A percentile compares a stretch with the other conserved stretches of the same genome.
Conservation (phyloP, 1,284 basidiomycete species). For the Moesziomyces parantarcticus region DNA sequence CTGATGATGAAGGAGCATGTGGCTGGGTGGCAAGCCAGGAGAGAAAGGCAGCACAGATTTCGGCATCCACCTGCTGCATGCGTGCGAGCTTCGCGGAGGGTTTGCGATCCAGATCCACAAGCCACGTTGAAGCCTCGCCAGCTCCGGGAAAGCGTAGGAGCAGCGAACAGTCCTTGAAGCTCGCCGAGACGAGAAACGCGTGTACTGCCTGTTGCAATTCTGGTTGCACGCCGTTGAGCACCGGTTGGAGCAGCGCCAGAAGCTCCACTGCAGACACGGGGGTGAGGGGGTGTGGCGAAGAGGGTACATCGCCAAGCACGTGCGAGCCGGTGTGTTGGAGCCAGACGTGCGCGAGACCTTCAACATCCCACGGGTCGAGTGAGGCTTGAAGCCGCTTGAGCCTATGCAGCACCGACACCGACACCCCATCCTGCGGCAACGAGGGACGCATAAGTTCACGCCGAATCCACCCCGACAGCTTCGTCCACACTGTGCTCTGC, state of each 20-base stretch:
- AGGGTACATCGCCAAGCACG: constrained; percentile 13
- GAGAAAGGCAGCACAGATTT: constrained; percentile 29
- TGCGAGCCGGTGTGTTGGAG: constrained; percentile 20
- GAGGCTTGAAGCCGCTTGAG: constrained; percentile 78
- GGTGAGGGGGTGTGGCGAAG: too few species aligned
- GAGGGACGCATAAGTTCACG: constrained; percentile 12
- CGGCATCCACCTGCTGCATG: constrained; percentile 79
- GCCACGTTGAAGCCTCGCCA: constrained; percentile 10
- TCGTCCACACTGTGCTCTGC: neutral
- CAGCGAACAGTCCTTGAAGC: constrained; percentile 94
- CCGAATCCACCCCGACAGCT: constrained; percentile 3
- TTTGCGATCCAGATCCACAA: constrained; percentile 86
- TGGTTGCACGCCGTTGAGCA: constrained; percentile 1
- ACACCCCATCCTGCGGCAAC: neutral
- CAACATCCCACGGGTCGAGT: constrained; percentile 84
- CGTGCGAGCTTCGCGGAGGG: constrained; percentile 75
- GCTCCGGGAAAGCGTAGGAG: constrained; percentile 72
- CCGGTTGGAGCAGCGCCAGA: neutral
- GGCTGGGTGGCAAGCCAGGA: constrained; percentile 16
- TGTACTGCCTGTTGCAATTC: constrained; percentile 21
- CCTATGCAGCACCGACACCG: constrained; percentile 70
- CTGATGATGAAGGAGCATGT: neutral
- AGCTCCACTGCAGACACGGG: constrained; percentile 10
- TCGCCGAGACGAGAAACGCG: constrained; percentile 84
- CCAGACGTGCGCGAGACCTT: constrained; percentile 73